Conservation (phyloP, 2,329 filamentous ascomycete genomes). For the Paraconiothyrium brasiliense region DNA sequence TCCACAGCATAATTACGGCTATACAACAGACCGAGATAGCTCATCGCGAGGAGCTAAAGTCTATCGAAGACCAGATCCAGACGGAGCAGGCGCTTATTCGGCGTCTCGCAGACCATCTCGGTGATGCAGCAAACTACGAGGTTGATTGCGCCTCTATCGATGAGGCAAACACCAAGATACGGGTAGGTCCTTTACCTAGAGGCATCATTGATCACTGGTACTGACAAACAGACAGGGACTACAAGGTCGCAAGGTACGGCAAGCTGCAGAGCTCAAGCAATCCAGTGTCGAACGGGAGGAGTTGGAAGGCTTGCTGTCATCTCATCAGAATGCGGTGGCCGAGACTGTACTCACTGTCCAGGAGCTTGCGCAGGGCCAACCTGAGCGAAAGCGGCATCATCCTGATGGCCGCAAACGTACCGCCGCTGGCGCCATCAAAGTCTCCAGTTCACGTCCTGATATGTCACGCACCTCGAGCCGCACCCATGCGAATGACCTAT, state of each 20-base stretch:
- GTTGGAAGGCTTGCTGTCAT: background rate
- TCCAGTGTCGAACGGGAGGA: background rate
- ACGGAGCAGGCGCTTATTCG: background rate
- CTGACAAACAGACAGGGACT: background rate
- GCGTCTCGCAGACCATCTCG: background rate
- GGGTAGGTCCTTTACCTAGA: background rate
- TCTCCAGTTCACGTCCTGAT: background rate
- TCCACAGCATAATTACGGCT: background rate
- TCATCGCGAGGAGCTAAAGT: background rate
- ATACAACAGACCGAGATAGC: background rate
- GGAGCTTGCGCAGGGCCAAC: background rate
- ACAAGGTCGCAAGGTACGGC: background rate
- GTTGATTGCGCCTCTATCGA: background rate
- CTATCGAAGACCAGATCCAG: background rate
- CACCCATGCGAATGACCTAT: background rate
- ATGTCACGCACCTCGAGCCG: background rate
- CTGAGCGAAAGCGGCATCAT: background rate
- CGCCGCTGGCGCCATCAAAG: background rate
- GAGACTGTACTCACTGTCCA: background rate
- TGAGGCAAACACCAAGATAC: constrained; percentile 2
- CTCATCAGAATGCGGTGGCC: background rate
- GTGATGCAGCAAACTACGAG: background rate
- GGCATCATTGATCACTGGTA: background rate
- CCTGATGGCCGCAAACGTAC: background rate
- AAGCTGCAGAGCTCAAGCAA: background rate